These are phyloP conservation scores for Candida ovalis DNA, from an alignment of 805 yeast species.

Conservation along the genomic window DNA sequence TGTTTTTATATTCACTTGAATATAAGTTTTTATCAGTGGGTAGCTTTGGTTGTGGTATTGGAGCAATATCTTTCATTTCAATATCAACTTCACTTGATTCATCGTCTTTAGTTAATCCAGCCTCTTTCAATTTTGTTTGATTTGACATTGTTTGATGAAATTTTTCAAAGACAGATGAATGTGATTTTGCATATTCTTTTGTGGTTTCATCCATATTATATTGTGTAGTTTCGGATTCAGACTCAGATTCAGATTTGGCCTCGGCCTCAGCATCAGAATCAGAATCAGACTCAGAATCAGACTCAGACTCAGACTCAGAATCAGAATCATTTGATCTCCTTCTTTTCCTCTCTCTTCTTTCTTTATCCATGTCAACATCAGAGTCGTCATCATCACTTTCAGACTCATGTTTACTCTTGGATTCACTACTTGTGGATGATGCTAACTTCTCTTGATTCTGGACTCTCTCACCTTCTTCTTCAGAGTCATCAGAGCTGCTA, in stretches of 20 bases:
- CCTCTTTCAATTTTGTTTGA: constrained; percentile 17
- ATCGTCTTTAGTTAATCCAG: constrained; percentile 13
- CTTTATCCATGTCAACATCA: constrained; percentile 16
- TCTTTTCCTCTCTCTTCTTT: not conserved
- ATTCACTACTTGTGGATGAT: not conserved
- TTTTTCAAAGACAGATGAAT: constrained; percentile 48
- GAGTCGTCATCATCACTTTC: constrained; percentile 24
- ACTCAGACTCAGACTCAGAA: not conserved
- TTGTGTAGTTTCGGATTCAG: constrained; percentile 2
- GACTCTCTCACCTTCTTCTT: constrained; percentile 5
- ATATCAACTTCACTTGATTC: constrained; percentile 24
- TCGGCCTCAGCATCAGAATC: constrained; percentile 6
- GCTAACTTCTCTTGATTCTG: constrained; percentile 25
- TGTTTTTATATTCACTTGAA: constrained; percentile 29
- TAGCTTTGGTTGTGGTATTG: constrained; percentile 80
- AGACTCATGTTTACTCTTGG: constrained; percentile 36
- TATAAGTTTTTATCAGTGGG: constrained; percentile 48
- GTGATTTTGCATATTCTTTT: constrained; percentile 31
- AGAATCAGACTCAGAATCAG: not conserved
- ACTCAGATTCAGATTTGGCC: not conserved
- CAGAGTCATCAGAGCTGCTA: not conserved
- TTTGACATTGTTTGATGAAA: constrained; percentile 41
- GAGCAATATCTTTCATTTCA: constrained; percentile 48
- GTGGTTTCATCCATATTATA: constrained; percentile 10
- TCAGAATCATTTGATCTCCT: not conserved